Evolutionary conservation across 2,329 filamentous ascomycete species (phyloP), one percentile per base, ranked within the genome.

Genomic region (Microascus cirrosus): DNA sequence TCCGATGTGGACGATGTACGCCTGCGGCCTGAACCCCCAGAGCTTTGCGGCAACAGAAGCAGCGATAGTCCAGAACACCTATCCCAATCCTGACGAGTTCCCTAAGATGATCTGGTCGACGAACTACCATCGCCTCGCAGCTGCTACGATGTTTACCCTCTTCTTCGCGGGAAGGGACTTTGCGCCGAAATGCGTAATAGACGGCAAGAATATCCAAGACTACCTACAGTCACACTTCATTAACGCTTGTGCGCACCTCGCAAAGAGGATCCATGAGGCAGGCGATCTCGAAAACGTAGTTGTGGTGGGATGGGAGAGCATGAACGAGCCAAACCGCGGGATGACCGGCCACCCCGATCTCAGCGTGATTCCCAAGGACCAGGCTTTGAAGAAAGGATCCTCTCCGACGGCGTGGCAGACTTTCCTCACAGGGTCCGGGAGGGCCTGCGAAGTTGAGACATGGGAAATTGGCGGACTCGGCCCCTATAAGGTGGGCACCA

Each of bases 71-170:
- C 94, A 99, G 57, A 99, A 97, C 67, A 95, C 89, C 1, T 96
- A 90, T 68, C 85, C 89, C 11, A 82, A 95, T 22, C 90, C 92
- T 10, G 85, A 85, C 28, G 80, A 86, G 1, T 99, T 93, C 63
- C 94, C 94, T 25, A 97, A 96, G 74, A 99, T 99, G 95, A 93
- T 97, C 59, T 99, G 94, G 94, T 91, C 93, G 18, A 97, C 95
- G 56, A 99, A 99, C 69, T 99, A 99, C 71, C 88, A 84, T 61
- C 83, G 94, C 25, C 77, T 97, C 55, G 92, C 87, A 2, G 89
- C 87, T 55, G 90, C 92, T 63, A 92, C 90, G 53, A 90, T 97
- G 64, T 97, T 96, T 69, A 96, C 93, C 0, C 74, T 97, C 56
- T 99, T 96, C 74, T 99, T 95, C 70, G 92, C 81, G 10, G 94